Conservation (phyloP, 2,329 filamentous ascomycete species). For the Achaetomium macrosporum region DNA sequence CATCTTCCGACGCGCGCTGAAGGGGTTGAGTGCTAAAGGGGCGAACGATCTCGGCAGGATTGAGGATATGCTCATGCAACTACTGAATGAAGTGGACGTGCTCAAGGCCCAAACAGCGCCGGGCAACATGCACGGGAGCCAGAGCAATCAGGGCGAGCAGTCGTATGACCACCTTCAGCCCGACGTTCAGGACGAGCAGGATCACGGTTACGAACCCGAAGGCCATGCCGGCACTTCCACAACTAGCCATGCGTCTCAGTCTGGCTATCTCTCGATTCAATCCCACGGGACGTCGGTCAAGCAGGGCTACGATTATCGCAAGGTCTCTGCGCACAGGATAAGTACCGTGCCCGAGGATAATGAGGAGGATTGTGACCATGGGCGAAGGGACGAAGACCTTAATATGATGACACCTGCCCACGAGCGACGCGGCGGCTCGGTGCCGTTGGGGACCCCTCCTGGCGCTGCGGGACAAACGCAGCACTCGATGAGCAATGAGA, state of each 20-base stretch:
- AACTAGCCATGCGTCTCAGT: conserved; percentile 66
- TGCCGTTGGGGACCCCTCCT: conserved; percentile 54
- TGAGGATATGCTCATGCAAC: conserved; percentile 84
- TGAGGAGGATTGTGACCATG: conserved; percentile 61
- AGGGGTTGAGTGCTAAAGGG: conserved; percentile 81
- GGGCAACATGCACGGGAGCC: conserved; percentile 27
- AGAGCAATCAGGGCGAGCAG: conserved; percentile 48
- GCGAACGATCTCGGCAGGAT: conserved; percentile 83
- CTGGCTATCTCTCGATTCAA: conserved; percentile 64
- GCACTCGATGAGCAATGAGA: conserved; percentile 63
- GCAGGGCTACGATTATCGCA: conserved; percentile 43
- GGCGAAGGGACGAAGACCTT: conserved; percentile 35
- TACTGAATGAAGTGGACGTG: conserved; percentile 86
- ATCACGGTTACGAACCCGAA: conserved; percentile 76
- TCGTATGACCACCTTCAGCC: conserved; percentile 65
- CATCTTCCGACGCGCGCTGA: conserved; percentile 89
- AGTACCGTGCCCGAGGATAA: conserved; percentile 84
- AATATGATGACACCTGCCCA: conserved; percentile 58
- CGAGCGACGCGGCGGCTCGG: conserved; percentile 49
- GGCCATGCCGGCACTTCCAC: conserved; percentile 71
- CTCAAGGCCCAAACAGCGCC: conserved; percentile 58
- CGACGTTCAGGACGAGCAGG: conserved; percentile 59
- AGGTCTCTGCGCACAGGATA: conserved; percentile 70
- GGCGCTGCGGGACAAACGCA: conserved; percentile 38
- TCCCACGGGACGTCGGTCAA: conserved; percentile 41